Evolutionary conservation across 2,329 filamentous ascomycete species (phyloP).

Genomic region (Curvularia spicifera): DNA sequence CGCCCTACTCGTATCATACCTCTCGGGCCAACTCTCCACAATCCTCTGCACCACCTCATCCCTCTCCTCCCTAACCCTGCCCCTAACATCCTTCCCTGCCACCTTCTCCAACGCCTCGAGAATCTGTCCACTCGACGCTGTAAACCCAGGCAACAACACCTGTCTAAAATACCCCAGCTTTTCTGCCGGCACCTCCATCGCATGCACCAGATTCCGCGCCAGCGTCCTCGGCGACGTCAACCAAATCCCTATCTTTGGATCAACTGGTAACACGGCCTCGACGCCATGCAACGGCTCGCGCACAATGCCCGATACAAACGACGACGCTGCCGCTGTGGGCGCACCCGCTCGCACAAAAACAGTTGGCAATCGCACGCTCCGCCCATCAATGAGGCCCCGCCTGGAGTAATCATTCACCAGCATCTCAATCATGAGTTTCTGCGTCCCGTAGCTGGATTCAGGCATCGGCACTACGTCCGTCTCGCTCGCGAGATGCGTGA

Average conservation of each 20-base stretch:
- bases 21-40: constrained; percentile 62
- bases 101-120: constrained; percentile 62
- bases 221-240: constrained; percentile 63
- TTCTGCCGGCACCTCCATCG: constrained; percentile 58
- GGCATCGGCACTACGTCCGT: constrained; percentile 63
- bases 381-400: constrained; percentile 64
- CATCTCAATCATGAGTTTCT: constrained; percentile 68
- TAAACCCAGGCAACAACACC: constrained; percentile 61
- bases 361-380: constrained; percentile 66
- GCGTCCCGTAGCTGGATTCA: constrained; percentile 67
- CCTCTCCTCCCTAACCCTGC: constrained; percentile 59
- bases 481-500: constrained; percentile 46
- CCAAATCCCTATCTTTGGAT: constrained; percentile 62
- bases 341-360: constrained; percentile 66
- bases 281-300: constrained; percentile 66
- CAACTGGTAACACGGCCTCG: constrained; percentile 59
- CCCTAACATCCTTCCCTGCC: constrained; percentile 60
- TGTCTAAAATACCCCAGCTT: constrained; percentile 60
- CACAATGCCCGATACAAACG: constrained; percentile 69
- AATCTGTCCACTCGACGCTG: constrained; percentile 63
- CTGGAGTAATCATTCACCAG: constrained; percentile 69
- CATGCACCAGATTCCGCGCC: constrained; percentile 61
- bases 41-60: constrained; percentile 60
- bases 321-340: constrained; percentile 67
- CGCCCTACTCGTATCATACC: constrained; percentile 64